A percentile compares a stretch with the other conserved stretches of the same genome.
Evolutionary conservation across 345 rosid genomes (phyloP).

Genomic region (Gossypium sturtianum): DNA sequence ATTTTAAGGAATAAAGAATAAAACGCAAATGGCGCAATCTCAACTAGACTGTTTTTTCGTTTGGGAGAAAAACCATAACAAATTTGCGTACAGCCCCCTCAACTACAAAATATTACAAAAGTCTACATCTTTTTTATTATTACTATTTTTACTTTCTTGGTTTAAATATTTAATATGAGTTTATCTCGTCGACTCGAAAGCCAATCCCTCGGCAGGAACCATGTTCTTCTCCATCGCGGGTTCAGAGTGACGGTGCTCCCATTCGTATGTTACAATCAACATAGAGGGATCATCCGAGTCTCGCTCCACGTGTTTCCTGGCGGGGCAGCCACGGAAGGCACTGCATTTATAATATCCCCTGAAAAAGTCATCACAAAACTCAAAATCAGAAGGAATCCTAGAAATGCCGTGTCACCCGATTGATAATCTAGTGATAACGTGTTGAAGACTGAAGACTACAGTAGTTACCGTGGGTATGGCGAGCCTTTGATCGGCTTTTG

Average conservation of each 20-base stretch:
- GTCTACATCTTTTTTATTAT: background rate
- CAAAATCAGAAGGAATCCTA: background rate
- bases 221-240: slow-evolving; percentile 45
- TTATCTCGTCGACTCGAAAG: slow-evolving; percentile 41
- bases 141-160: too few species aligned
- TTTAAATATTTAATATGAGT: background rate
- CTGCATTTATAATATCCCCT: slow-evolving; percentile 97
- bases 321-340: slow-evolving; percentile 77
- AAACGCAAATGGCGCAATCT: background rate
- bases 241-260: slow-evolving; percentile 74
- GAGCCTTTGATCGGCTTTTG: slow-evolving; percentile 98
- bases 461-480: slow-evolving; percentile 79
- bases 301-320: slow-evolving; percentile 95
- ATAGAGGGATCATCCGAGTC: slow-evolving; percentile 76
- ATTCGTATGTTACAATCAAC: slow-evolving; percentile 90
- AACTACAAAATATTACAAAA: slow-evolving; percentile 10
- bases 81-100: background rate
- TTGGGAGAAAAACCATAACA: background rate
- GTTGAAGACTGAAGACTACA: background rate
- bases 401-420: too few species aligned
- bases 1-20: too few species aligned
- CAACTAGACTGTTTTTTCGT: background rate
- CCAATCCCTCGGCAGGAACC: slow-evolving; percentile 36
- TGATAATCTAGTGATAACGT: background rate
- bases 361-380: background rate